Conservation (phyloP, 768 basidiomycete genomes). For the Trametes cubensis region DNA sequence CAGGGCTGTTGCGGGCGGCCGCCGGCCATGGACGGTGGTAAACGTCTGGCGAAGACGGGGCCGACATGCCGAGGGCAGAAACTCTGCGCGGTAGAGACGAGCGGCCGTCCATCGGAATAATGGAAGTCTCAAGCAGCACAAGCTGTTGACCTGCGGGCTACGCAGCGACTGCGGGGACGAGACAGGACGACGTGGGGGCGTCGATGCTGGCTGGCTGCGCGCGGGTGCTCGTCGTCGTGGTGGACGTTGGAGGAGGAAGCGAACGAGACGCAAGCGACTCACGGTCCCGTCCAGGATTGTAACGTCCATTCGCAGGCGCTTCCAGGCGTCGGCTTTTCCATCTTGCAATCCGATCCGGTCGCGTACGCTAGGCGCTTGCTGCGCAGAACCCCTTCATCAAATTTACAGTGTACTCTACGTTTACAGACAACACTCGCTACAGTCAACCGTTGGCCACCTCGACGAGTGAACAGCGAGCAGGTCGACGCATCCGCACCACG, state of each 20-base stretch:
- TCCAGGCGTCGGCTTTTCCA: conserved; percentile 10
- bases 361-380: conserved; percentile 4
- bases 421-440: neutral
- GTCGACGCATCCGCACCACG: neutral
- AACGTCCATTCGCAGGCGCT: conserved; percentile 13
- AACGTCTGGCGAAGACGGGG: conserved; percentile 50
- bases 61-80: conserved; percentile 32
- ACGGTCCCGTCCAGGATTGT: conserved; percentile 17
- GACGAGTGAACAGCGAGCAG: too few species aligned
- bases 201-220: conserved; percentile 6
- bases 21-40: conserved; percentile 64
- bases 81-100: conserved; percentile 29
- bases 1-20: conserved; percentile 45
- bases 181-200: conserved; percentile 16
- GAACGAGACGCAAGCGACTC: conserved; percentile 17
- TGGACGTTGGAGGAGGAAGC: conserved; percentile 15
- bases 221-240: conserved; percentile 14
- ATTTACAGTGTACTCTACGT: neutral
- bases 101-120: conserved; percentile 24
- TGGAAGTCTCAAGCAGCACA: neutral
- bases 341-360: neutral
- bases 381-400: neutral
- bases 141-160: neutral
- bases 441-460: too few species aligned
- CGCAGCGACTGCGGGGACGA: conserved; percentile 8